These are phyloP conservation scores for Paramecium caudatum DNA, from an alignment of 73 alveolate species.

Conservation along the genomic window DNA sequence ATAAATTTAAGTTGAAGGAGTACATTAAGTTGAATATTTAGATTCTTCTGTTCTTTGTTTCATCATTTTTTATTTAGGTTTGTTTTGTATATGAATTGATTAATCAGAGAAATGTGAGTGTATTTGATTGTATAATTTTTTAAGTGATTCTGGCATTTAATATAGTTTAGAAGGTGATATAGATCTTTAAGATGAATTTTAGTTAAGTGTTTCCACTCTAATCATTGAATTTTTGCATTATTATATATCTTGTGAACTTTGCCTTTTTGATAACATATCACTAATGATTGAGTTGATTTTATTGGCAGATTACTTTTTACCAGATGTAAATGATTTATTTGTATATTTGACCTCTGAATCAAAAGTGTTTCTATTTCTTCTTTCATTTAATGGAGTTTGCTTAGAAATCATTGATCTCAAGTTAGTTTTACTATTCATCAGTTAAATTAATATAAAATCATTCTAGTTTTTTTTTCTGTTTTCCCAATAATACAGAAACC, in stretches of 20 bases:
- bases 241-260: slow-evolving; percentile 38
- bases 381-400: slow-evolving; percentile 26
- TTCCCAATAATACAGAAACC: too few relatives aligned
- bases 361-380: background rate
- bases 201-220: slow-evolving; percentile 11
- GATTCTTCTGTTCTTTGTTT: slow-evolving; percentile 54
- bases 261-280: slow-evolving; percentile 19
- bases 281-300: slow-evolving; percentile 37
- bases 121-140: slow-evolving; percentile 21
- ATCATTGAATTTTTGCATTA: background rate
- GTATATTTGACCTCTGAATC: slow-evolving; percentile 33
- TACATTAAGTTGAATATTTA: background rate
- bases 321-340: slow-evolving; percentile 32
- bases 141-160: slow-evolving; percentile 40
- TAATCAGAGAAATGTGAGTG: slow-evolving; percentile 4
- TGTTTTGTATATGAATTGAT: background rate
- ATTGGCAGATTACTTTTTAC: slow-evolving; percentile 40
- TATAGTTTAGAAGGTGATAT: slow-evolving; percentile 15
- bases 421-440: slow-evolving; percentile 42
- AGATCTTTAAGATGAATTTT: slow-evolving; percentile 37
- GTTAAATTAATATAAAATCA: slow-evolving; percentile 37
- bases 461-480: background rate
- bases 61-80: background rate
- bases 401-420: slow-evolving; percentile 38
- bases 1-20: slow-evolving; percentile 17